Evolutionary conservation across 805 yeast species (phyloP), one percentile per base, ranked within the genome.

Genomic region (Vanderwaltozyma yarrowii): DNA sequence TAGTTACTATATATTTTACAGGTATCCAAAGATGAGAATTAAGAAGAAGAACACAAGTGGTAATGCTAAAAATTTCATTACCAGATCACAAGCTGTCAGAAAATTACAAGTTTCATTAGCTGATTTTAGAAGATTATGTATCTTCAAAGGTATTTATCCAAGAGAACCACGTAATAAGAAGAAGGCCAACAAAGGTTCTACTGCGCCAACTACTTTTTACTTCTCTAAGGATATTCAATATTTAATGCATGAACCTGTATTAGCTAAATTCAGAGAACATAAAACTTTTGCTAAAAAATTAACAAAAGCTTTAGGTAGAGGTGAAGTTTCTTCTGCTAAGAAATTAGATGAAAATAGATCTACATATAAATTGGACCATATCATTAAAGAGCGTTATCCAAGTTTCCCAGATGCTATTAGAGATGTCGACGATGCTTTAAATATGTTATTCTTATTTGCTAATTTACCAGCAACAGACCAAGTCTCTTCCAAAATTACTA

Each of bases 101-200:
- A 86, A 80, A 59, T 69, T 92, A 45, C 98, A 92, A 64, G 81
- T 92, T 21, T 82, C 96, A 2, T 70, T 92, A 35, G 96, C 96
- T 11, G 98, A 92, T 65, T 92, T 92, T 74, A 78, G 95, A 66
- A 78, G 98, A 56, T 72, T 92, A 57, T 92, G 98, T 72, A 92
- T 92, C 60, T 86, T 92, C 73, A 92, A 92, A 63, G 98, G 98
- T 37, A 88, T 92, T 46, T 92, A 86, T 59, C 98, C 98, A 38
- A 76, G 98, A 60, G 96, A 87, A 58, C 97, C 97, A 33, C 71
- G 88, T 52, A 86, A 85, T 64, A 92, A 88, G 68, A 86, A 82
- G 76, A 88, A 86, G 71, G 96, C 96, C 43, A 89, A 87, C 64
- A 92, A 86, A 64, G 97, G 98, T 17, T 83, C 95, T n/a, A 85